Evolutionary conservation across 768 basidiomycete genomes (phyloP), one percentile per base, ranked within the genome.

Genomic region (Russula griseocarnosa): DNA sequence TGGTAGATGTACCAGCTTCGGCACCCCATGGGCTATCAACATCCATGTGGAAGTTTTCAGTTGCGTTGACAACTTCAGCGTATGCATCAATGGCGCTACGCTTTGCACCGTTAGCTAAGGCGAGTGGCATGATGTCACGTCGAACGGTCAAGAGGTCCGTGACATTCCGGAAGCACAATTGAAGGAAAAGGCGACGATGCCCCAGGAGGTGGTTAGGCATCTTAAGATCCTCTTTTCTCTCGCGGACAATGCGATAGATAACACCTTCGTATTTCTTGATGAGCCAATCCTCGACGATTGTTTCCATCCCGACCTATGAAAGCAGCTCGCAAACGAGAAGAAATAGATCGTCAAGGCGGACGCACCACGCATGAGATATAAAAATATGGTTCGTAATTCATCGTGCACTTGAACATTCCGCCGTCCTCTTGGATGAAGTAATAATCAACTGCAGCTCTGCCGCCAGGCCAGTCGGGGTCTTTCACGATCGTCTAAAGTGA

Each of bases 361-460:
- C 82, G 60, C 56, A 94, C 96, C 79, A 96, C 90, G 84, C 92
- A 95, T 4, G 87, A 89, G 62, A 98, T 91, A 65, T 80, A 82
- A 72, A 99, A 97, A 74, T 99, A 98, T 0, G 97, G 96, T 71
- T 98, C 96, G 71, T 95, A 96, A 61, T 85, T 82, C 66, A 89
- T 80, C 6, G 96, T 98, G 68, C 85, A 87, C 75, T 98, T 99
- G 82, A 99, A 98, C 86, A 91, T 91, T 28, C 84, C 85, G 6
- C 97, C 97, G 64, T 98, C 94, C 71, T 98, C 95, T 77, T 98
- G 87, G 67, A 99, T 93, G 71, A 99, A 98, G 73, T 96, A 98
- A 69, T 86, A 96, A 70, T 99, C 94, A 14, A 99, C 95, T 8
- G 89, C 97, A 2, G 93, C 87, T 69, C 84, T 86, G 22, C 95